phyloP scores from a whole-genome alignment of 129 eudicot species.

The Cynara cardunculus region DNA sequence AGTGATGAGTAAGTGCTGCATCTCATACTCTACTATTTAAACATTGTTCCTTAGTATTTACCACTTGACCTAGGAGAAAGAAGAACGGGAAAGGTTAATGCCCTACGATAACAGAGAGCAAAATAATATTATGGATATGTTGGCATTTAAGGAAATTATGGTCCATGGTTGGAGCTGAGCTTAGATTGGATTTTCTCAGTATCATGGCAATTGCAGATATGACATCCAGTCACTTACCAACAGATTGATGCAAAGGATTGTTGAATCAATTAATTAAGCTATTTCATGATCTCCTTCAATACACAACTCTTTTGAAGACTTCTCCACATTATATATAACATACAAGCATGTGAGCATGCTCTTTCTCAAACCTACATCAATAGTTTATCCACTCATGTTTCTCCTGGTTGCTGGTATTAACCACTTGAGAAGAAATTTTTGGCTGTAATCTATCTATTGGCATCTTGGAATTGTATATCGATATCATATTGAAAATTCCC shows the following conservation, averaged over 20 bases:
- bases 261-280: neutral
- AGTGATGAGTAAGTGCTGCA: neutral
- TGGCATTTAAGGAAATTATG: neutral
- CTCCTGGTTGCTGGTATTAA: neutral
- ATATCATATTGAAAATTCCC: conserved; percentile 6
- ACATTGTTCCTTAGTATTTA: neutral
- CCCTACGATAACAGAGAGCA: neutral
- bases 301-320: neutral
- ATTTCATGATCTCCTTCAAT: neutral
- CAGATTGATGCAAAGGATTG: neutral
- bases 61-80: neutral
- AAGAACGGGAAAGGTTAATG: neutral
- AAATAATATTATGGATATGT: neutral
- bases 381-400: neutral
- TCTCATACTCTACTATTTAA: neutral
- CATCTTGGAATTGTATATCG: neutral
- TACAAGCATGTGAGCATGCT: neutral
- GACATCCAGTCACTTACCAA: neutral
- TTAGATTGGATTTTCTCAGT: neutral
- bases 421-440: neutral
- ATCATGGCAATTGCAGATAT: neutral
- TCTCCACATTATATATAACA: neutral
- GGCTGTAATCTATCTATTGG: neutral
- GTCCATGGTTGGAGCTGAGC: too few relatives aligned
- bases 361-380: neutral